These are phyloP conservation scores for Ceratocystis alfenasii DNA, from an alignment of 2,329 filamentous ascomycete genomes.

Conservation along the genomic window DNA sequence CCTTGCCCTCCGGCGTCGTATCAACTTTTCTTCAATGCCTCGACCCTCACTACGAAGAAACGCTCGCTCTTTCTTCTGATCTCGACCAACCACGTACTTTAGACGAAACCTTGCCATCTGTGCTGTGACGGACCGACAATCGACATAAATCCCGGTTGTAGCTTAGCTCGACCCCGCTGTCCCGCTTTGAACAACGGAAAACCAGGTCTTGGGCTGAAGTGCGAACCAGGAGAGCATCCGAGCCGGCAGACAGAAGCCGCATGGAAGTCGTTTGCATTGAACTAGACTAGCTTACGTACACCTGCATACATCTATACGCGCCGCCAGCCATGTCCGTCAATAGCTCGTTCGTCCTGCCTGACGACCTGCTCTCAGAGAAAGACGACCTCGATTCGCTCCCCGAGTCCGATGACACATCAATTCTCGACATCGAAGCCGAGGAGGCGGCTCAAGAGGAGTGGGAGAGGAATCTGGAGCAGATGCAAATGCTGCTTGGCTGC, in stretches of 20 bases:
- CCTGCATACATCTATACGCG: too few species aligned
- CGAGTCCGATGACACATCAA: slow-evolving; percentile 38
- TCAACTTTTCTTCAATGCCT: background rate
- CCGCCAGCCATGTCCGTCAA: slow-evolving; percentile 26
- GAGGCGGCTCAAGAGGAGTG: slow-evolving; percentile 90
- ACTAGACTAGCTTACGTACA: too few species aligned
- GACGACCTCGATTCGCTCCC: slow-evolving; percentile 54
- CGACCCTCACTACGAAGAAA: background rate
- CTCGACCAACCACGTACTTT: background rate
- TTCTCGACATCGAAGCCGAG: slow-evolving; percentile 44
- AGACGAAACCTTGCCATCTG: too few species aligned
- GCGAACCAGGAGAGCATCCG: too few species aligned
- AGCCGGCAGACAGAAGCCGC: too few species aligned
- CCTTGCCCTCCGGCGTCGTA: background rate
- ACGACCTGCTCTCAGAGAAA: slow-evolving; percentile 37
- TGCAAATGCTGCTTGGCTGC: slow-evolving; percentile 89
- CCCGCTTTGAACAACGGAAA: background rate
- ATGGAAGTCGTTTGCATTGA: too few species aligned
- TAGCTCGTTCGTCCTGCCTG: slow-evolving; percentile 43
- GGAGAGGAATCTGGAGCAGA: slow-evolving; percentile 85
- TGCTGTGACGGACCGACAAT: background rate
- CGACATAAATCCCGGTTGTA: background rate
- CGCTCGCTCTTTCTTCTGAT: background rate
- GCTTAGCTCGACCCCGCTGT: background rate
- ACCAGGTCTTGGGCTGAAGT: background rate